Evolutionary conservation across 257 asterid genomes (phyloP).

Genomic region (Solanum medicagineum): DNA sequence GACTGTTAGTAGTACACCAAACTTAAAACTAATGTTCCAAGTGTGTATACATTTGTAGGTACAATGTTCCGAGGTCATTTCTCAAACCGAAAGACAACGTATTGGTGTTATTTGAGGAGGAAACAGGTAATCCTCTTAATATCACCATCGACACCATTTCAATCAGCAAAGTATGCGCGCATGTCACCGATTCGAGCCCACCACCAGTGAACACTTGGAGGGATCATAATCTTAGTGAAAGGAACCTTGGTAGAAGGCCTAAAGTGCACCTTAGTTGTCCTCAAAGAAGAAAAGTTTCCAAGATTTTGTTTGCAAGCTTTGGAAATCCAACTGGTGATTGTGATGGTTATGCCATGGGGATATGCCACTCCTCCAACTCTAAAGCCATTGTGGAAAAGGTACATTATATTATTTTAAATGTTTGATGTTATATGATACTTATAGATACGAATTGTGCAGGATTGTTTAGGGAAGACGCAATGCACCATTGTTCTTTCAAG

Average conservation of each 20-base stretch:
- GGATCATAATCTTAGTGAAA: not conserved
- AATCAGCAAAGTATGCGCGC: slow-evolving; percentile 35
- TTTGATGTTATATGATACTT: no score
- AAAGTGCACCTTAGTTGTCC: slow-evolving; percentile 42
- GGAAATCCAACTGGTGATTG: slow-evolving; percentile 29
- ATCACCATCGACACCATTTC: slow-evolving; percentile 50
- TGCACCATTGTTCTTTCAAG: slow-evolving; percentile 36
- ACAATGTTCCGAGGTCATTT: slow-evolving; percentile 78
- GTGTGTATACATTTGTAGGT: slow-evolving; percentile 31
- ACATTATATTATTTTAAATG: not conserved
- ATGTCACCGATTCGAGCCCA: slow-evolving; percentile 18
- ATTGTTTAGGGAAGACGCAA: slow-evolving; percentile 41
- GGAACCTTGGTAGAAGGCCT: not conserved
- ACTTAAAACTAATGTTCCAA: not conserved
- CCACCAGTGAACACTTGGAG: slow-evolving; percentile 19
- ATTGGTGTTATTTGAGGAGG: slow-evolving; percentile 70
- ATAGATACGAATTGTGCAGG: slow-evolving; percentile 12
- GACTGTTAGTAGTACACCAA: not conserved
- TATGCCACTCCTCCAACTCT: slow-evolving; percentile 47
- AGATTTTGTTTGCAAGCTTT: not conserved
- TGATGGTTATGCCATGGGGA: slow-evolving; percentile 25
- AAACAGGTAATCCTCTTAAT: slow-evolving; percentile 50
- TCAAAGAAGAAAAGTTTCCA: not conserved
- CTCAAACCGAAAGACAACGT: slow-evolving; percentile 47
- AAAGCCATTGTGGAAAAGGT: slow-evolving; percentile 40